Evolutionary conservation across 495 filamentous ascomycete genomes (phyloP), one percentile per base, ranked within the genome.

Genomic region (Lophiotrema nucula): DNA sequence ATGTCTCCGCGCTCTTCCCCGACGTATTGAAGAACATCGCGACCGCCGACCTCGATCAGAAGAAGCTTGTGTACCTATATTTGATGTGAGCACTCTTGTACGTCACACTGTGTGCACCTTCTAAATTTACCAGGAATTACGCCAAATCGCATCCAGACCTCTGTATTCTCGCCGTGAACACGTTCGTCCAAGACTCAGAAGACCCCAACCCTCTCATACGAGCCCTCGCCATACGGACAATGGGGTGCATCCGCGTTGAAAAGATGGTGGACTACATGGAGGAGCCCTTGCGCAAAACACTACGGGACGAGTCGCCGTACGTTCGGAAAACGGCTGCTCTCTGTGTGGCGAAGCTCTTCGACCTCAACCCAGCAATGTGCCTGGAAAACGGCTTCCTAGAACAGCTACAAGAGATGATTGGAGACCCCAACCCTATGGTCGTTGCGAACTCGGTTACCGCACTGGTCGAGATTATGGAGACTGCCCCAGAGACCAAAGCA

Each of bases 241-340:
- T 99, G 93, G 93, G 93, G 23, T 97, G 93, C 72, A 97, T 99
- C 58, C 81, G 93, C 38, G 93, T 99, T 57, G 93, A 97, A 60
- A 99, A 99, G 75, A 99, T 99, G 87, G 89, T 97, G 59, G 95
- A 99, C 68, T 99, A 99, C 71, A 97, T 97, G 93, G 93, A 99
- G 73, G 93, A 97, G 70, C 93, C 93, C 21, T 77, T 99, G 48
- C 83, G 93, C 60, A 99, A 99, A 74, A 99, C 93, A 16, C 79
- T 99, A 61, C 86, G 88, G 67, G 93, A 98, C 73, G 95, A 98
- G 74, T 97, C 92, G 46, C 93, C 93, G 0, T 98, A 98, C 75
- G 93, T 98, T 39, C 88, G 93, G 67, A 98, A 98, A 76, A 98
- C 93, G 0, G 95, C 95, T 42, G 93, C 92, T 5, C 92, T 98